Evolutionary conservation across 2,329 filamentous ascomycete genomes (phyloP).

Genomic region (Clonostachys sp.): DNA sequence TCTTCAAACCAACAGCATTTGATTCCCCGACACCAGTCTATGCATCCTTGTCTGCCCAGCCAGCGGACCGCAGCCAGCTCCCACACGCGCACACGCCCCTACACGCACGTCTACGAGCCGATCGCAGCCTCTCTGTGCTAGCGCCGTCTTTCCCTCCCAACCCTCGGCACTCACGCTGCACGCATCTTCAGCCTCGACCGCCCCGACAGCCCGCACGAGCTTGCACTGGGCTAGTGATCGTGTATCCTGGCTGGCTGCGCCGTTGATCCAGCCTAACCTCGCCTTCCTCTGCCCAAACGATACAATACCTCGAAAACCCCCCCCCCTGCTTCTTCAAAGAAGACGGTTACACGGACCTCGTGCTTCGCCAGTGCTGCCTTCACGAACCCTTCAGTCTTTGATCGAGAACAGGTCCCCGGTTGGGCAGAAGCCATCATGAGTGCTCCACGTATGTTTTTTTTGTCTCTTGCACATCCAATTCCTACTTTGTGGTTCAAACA

Average conservation of each 20-base stretch:
- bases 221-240: too few relatives aligned
- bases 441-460: slow-evolving; percentile 12
- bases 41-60: not conserved
- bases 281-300: too few relatives aligned
- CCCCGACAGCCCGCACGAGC: too few relatives aligned
- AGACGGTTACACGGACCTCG: not conserved
- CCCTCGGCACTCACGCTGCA: too few relatives aligned
- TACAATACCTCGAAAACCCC: not conserved
- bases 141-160: too few relatives aligned
- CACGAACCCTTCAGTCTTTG: not conserved
- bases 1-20: not conserved
- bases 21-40: not conserved
- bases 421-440: slow-evolving; percentile 11
- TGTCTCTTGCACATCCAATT: not conserved
- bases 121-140: too few relatives aligned
- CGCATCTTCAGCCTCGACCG: too few relatives aligned
- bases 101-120: not conserved
- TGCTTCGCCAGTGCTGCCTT: not conserved
- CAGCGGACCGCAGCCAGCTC: too few relatives aligned
- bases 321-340: not conserved
- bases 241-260: too few relatives aligned
- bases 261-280: too few relatives aligned
- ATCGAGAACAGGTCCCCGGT: too few relatives aligned
- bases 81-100: slow-evolving; percentile 5
- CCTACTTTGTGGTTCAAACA: not conserved